phyloP scores from a whole-genome alignment of 768 basidiomycete species.

The Leccinum rimulosum region DNA sequence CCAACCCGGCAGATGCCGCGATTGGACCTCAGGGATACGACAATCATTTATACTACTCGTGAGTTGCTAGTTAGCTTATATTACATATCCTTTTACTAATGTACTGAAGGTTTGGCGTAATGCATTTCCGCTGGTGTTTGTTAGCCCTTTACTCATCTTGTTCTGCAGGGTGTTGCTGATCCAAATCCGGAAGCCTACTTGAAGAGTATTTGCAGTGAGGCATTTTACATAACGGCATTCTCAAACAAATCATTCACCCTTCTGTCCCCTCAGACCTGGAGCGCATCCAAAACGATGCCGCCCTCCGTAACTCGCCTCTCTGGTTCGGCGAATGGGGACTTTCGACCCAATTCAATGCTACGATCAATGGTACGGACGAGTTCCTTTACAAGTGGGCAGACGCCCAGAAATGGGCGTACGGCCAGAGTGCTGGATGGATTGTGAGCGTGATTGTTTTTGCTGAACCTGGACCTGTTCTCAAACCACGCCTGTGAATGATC shows the following conservation, averaged over 20 bases:
- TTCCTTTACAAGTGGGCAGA: constrained; percentile 72
- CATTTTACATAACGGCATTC: neutral
- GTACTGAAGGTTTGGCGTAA: constrained; percentile 54
- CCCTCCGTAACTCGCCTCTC: constrained; percentile 44
- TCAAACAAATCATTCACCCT: neutral
- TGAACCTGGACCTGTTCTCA: neutral
- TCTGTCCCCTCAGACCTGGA: constrained; percentile 48
- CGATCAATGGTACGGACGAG: constrained; percentile 53
- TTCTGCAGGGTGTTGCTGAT: constrained; percentile 62
- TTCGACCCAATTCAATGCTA: constrained; percentile 62
- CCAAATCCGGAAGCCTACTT: constrained; percentile 64
- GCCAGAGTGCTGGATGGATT: constrained; percentile 62
- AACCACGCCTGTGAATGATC: neutral
- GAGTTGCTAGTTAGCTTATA: constrained; percentile 22
- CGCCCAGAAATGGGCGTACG: constrained; percentile 67
- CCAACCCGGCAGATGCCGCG: constrained; percentile 69
- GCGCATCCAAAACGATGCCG: constrained; percentile 49
- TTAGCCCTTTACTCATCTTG: constrained; percentile 1
- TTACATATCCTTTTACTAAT: constrained; percentile 5
- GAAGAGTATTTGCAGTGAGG: constrained; percentile 65
- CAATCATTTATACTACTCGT: constrained; percentile 78
- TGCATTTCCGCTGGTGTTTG: neutral
- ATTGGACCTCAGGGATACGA: constrained; percentile 75
- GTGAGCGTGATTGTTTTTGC: constrained; percentile 36
- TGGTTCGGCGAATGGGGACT: constrained; percentile 64